Percentiles rank a stretch among this genome's conserved stretches.
These are phyloP conservation scores for Talinum fruticosum DNA, from an alignment of 148 eudicot genomes.

Conservation along the genomic window DNA sequence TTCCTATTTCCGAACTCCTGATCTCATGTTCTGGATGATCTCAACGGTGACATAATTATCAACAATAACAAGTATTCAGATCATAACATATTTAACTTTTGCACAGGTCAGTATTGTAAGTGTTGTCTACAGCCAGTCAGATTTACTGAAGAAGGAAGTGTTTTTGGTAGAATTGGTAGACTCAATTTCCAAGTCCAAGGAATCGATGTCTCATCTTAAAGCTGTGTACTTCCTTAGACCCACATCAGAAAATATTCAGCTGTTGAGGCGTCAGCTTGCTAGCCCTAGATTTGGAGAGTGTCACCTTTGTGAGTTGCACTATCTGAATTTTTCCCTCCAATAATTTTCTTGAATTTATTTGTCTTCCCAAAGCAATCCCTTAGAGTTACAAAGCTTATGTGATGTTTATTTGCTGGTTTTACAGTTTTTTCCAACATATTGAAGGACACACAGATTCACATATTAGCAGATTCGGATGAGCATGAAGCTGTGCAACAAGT, in stretches of 20 bases:
- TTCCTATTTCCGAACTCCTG: no score
- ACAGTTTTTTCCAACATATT: constrained; percentile 93
- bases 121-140: constrained; percentile 94
- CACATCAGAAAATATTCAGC: constrained; percentile 75
- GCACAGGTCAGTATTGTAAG: constrained; percentile 71
- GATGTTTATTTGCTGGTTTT: constrained; percentile 10
- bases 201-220: constrained; percentile 96
- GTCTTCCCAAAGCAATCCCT: background rate
- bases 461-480: constrained; percentile 92
- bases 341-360: background rate
- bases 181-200: constrained; percentile 84
- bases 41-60: background rate
- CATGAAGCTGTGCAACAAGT: constrained; percentile 93
- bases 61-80: background rate
- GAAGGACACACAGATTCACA: constrained; percentile 87
- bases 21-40: background rate
- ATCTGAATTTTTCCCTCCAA: background rate
- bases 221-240: constrained; percentile 91
- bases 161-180: constrained; percentile 87
- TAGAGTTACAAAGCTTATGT: background rate
- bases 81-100: background rate
- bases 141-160: constrained; percentile 92
- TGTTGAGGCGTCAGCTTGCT: constrained; percentile 77
- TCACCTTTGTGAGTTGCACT: constrained; percentile 73
- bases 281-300: constrained; percentile 92